Evolutionary conservation across 2,329 filamentous ascomycete genomes (phyloP), one percentile per base, ranked within the genome.

Genomic region (Delphinella strobiligena): DNA sequence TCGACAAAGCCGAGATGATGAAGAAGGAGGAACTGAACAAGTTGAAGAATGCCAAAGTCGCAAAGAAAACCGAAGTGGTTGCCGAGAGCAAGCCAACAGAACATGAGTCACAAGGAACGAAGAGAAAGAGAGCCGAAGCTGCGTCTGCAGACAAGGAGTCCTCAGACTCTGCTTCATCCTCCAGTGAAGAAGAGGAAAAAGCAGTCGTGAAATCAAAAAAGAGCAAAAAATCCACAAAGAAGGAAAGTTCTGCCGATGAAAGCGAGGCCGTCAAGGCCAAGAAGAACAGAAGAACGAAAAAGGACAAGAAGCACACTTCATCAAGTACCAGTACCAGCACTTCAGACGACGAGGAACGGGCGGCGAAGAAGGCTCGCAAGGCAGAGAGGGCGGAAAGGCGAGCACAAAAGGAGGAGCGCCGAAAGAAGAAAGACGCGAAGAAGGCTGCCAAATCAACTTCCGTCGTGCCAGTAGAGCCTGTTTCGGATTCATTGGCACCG

Each of bases 351-450:
- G 45, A 46, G 17, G 41, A 43, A 12, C 35, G 34, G 11, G 42
- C 56, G 32, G 50, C 53, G 37, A 42, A 44, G n/a, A 42, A 43
- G 19, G 51, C 45, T 15, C 58, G 67, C 44, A 63, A 63, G 50
- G 52, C 51, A 44, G 38, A 22, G 18, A 66, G 64, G 38, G 60
- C 63, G 40, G 61, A 64, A 43, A 62, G 62, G 45, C 59, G 59
- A 38, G 57, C 59, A 36, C 61, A 68, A 51, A 76, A 72, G 51
- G 65, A 68, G 27, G 68, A 64, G 56, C 71, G 63, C 45, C 61
- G 63, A 17, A 57, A 55, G 41, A 62, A 58, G 44, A 63, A 63
- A 41, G 56, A 63, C 32, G 62, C 64, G 35, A 53, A 54, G 34
- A 49, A 52, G 36, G 56, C 54, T 8, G 24, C 35, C 30, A 37